phyloP scores from a whole-genome alignment of 2,329 filamentous ascomycete species.

The Juglanconis juglandina region DNA sequence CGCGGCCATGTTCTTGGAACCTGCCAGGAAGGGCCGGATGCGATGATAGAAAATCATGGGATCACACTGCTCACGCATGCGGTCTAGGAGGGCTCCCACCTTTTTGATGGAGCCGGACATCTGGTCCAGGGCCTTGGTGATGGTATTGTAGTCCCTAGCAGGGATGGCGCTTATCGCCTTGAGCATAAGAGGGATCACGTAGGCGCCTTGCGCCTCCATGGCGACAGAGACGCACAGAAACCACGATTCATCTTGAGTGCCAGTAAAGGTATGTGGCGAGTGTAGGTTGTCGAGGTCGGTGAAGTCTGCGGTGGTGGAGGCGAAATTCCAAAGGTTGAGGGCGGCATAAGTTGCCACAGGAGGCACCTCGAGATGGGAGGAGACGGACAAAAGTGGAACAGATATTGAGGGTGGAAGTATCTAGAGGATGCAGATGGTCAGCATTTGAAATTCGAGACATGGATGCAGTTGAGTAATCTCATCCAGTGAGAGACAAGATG shows the following conservation, averaged over 20 bases:
- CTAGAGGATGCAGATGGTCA: constrained; percentile 33
- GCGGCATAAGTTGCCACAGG: constrained; percentile 88
- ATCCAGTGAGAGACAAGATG: neutral
- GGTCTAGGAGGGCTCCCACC: constrained; percentile 64
- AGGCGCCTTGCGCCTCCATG: constrained; percentile 78
- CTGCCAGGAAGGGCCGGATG: constrained; percentile 84
- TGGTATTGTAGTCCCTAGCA: constrained; percentile 54
- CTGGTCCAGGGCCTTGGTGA: constrained; percentile 60
- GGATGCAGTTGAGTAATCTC: neutral
- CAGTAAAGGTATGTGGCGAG: constrained; percentile 79
- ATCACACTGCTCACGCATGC: constrained; percentile 88
- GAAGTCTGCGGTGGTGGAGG: constrained; percentile 51
- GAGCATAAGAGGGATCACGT: constrained; percentile 74
- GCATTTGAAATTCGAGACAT: neutral
- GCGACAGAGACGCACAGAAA: constrained; percentile 87
- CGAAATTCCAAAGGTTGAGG: constrained; percentile 87
- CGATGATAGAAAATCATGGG: constrained; percentile 85
- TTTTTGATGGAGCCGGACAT: constrained; percentile 67
- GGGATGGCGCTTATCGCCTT: constrained; percentile 69
- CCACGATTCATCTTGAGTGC: constrained; percentile 88
- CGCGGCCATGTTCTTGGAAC: constrained; percentile 86
- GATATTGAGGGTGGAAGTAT: constrained; percentile 71
- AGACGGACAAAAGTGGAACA: constrained; percentile 70
- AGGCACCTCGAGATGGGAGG: constrained; percentile 72
- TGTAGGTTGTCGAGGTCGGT: constrained; percentile 66